These are phyloP conservation scores for Bonia amplexicaulis DNA, from an alignment of 176 grass and related monocot species.

Conservation along the genomic window DNA sequence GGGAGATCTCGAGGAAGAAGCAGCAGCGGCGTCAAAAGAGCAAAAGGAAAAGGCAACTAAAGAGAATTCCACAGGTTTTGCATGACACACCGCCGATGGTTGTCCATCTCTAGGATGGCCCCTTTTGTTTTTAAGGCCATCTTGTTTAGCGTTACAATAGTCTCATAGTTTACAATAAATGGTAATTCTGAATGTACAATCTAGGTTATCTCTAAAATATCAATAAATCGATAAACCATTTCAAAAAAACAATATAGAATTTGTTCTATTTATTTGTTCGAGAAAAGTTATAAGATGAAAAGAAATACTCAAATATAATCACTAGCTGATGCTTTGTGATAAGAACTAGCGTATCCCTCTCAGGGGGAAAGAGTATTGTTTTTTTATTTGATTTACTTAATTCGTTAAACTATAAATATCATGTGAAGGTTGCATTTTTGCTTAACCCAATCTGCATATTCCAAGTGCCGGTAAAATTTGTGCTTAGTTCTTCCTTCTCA, in stretches of 20 bases:
- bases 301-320: neutral
- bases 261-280: accelerated
- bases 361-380: neutral
- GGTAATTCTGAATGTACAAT: no score
- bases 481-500: neutral
- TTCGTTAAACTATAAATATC: neutral
- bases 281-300: no score
- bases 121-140: neutral
- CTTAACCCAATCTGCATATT: neutral
- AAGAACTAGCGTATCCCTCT: neutral
- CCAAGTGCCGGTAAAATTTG: neutral
- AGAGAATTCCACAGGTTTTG: neutral
- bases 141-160: neutral
- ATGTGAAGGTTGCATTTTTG: no score
- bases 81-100: neutral
- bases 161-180: no score
- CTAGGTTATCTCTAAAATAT: no score
- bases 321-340: neutral
- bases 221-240: no score
- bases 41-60: neutral
- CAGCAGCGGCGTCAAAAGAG: neutral
- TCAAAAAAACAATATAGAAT: no score
- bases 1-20: neutral
- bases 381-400: neutral
- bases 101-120: neutral